Conservation (phyloP, 2,329 filamentous ascomycete genomes). For the Aspergillus sp. region DNA sequence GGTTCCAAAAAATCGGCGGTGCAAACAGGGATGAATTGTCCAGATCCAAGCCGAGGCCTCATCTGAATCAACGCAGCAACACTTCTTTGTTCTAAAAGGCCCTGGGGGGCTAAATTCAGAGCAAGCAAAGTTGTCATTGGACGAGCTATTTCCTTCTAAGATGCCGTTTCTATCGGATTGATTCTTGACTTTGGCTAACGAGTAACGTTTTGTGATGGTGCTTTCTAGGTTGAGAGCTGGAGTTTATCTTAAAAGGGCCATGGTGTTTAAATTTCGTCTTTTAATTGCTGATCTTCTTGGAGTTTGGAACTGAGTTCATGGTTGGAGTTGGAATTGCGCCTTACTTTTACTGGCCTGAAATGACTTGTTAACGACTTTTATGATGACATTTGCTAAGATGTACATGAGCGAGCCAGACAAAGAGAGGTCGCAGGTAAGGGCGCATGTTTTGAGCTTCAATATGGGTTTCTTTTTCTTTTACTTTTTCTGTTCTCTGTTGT, state of each 20-base stretch:
- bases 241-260: neutral
- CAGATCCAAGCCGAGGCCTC: constrained; percentile 32
- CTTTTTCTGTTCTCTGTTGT: constrained; percentile 7
- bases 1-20: constrained; percentile 49
- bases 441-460: constrained; percentile 21
- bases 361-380: constrained; percentile 38
- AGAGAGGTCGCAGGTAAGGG: neutral
- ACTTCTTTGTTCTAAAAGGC: constrained; percentile 33
- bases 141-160: neutral
- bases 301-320: constrained; percentile 26
- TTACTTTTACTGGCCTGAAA: constrained; percentile 26
- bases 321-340: constrained; percentile 22
- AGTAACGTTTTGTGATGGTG: constrained; percentile 1
- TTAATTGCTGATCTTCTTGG: constrained; percentile 24
- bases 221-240: neutral
- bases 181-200: neutral
- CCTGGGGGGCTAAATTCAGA: neutral
- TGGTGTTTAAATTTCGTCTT: constrained; percentile 12
- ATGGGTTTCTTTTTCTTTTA: constrained; percentile 17
- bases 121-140: neutral
- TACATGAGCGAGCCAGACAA: constrained; percentile 35
- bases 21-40: constrained; percentile 33
- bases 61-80: constrained; percentile 33
- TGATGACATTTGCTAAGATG: constrained; percentile 38
- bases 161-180: neutral